Evolutionary conservation across 139 green algal species (phyloP).

Genomic region (Asterochloris sp.): DNA sequence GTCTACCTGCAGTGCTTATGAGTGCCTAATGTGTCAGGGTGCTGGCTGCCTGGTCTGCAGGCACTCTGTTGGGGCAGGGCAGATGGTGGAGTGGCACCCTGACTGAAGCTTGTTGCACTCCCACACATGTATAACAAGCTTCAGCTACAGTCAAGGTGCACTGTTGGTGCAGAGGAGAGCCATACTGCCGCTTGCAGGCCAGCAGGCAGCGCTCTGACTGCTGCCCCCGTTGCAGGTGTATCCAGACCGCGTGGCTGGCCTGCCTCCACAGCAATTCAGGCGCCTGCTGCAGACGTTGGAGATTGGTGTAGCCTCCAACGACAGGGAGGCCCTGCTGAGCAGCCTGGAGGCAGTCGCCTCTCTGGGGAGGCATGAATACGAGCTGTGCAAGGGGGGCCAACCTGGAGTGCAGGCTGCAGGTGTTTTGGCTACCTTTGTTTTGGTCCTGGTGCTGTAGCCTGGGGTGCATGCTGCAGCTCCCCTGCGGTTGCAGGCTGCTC

Average conservation of each 20-base stretch:
- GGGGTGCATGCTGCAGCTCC: background rate
- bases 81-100: no score
- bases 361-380: constrained; percentile 45
- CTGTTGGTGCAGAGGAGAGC: no score
- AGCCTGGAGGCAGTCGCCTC: constrained; percentile 38
- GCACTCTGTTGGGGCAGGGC: no score
- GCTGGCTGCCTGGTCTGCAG: no score
- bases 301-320: constrained; percentile 44
- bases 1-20: no score
- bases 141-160: no score
- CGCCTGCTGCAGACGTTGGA: constrained; percentile 56
- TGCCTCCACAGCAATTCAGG: constrained; percentile 47
- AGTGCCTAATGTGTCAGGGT: no score
- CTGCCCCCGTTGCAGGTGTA: constrained; percentile 54
- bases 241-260: constrained; percentile 58
- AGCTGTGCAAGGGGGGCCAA: constrained; percentile 9
- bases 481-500: background rate
- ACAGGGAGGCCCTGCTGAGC: constrained; percentile 20
- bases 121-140: no score
- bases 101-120: no score
- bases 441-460: background rate
- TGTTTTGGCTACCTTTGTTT: background rate
- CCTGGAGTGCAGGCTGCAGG: constrained; percentile 16
- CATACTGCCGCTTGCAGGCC: no score
- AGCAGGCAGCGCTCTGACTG: no score